These are phyloP conservation scores for Suhomyces tanzawaensis DNA, from an alignment of 805 yeast species.

Conservation along the genomic window DNA sequence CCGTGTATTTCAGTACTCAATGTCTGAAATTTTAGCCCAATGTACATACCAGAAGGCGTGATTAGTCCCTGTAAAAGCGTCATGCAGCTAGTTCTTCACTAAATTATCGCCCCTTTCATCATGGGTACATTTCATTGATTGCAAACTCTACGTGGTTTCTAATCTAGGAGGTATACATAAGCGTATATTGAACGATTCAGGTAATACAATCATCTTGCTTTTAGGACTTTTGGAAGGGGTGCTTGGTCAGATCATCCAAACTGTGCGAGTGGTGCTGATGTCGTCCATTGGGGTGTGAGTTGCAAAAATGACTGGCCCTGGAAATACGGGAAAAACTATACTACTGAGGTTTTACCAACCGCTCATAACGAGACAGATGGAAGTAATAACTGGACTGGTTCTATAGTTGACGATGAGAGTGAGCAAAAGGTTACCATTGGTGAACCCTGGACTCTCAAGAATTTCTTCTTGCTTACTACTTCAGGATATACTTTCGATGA, in stretches of 20 bases:
- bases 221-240: constrained; percentile 7
- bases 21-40: no score
- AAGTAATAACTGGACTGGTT: constrained; percentile 1
- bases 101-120: no score
- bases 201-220: constrained; percentile 5
- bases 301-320: constrained; percentile 4
- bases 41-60: no score
- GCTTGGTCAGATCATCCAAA: constrained; percentile 1
- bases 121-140: no score
- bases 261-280: constrained; percentile 8
- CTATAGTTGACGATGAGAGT: constrained; percentile 1
- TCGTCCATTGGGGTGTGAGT: constrained; percentile 4
- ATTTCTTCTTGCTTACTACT: background rate
- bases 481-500: background rate
- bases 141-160: no score
- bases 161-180: no score
- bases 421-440: background rate
- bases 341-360: background rate
- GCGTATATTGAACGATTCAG: no score
- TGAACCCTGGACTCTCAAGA: background rate
- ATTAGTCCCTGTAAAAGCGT: no score
- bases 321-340: constrained; percentile 4
- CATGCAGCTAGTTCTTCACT: no score
- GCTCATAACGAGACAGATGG: constrained; percentile 2
- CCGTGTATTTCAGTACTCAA: no score